phyloP scores from a whole-genome alignment of 2,329 filamentous ascomycete genomes.

The Lithohypha guttulata region DNA sequence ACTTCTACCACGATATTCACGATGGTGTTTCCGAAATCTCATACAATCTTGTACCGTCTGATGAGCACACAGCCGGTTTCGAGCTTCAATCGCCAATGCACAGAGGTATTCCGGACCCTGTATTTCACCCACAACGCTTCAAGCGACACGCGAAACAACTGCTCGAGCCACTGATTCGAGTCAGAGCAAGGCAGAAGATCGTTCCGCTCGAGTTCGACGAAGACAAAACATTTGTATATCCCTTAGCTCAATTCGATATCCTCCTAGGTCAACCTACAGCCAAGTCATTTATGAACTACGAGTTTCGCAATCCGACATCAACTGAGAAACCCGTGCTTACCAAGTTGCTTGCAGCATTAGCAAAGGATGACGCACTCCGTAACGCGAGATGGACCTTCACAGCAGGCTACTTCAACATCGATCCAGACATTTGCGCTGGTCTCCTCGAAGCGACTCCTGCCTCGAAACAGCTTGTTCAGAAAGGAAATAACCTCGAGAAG shows the following conservation, averaged over 20 bases:
- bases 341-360: constrained; percentile 59
- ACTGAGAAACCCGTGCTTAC: constrained; percentile 80
- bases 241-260: constrained; percentile 78
- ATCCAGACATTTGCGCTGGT: constrained; percentile 67
- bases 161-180: constrained; percentile 55
- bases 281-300: constrained; percentile 18
- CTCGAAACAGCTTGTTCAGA: constrained; percentile 10
- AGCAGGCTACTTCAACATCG: constrained; percentile 97
- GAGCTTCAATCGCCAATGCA: constrained; percentile 30
- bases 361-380: constrained; percentile 47
- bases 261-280: constrained; percentile 42
- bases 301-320: constrained; percentile 49
- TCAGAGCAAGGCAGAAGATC: constrained; percentile 22
- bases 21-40: constrained; percentile 67
- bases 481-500: constrained; percentile 24
- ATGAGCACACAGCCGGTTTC: constrained; percentile 46
- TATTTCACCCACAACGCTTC: constrained; percentile 38
- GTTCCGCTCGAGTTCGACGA: constrained; percentile 22
- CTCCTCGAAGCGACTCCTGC: constrained; percentile 52
- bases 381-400: constrained; percentile 88
- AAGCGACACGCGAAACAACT: constrained; percentile 56
- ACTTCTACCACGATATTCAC: constrained; percentile 74
- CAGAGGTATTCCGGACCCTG: constrained; percentile 19
- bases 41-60: constrained; percentile 59
- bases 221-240: constrained; percentile 66